Conservation (phyloP, 2,329 filamentous ascomycete species). For the Epichloe brachyelytri region DNA sequence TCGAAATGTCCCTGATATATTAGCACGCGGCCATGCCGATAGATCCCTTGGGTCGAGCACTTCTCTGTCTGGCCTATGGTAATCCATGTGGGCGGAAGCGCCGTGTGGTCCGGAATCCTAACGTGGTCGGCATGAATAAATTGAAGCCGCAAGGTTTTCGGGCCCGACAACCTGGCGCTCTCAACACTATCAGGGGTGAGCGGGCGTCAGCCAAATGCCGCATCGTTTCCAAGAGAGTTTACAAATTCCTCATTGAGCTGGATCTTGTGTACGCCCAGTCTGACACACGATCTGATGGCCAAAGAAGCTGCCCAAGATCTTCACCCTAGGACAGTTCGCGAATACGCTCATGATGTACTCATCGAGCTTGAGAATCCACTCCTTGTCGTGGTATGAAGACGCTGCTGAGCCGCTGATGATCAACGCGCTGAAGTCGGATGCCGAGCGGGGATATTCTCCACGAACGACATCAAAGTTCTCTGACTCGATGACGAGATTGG, state of each 20-base stretch:
- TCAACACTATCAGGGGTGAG: background rate
- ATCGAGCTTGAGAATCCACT: background rate
- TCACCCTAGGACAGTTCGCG: background rate
- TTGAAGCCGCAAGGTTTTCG: background rate
- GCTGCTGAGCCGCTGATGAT: background rate
- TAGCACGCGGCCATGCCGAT: background rate
- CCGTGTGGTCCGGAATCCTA: background rate
- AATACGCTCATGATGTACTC: background rate
- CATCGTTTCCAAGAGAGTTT: background rate
- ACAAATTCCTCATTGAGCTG: background rate
- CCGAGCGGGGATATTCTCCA: background rate
- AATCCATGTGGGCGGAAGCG: background rate
- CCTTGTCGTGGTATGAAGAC: background rate
- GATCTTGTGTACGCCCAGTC: background rate
- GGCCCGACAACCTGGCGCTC: background rate
- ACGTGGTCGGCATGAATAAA: background rate
- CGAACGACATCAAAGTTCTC: background rate
- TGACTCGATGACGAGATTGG: background rate
- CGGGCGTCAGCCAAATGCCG: background rate
- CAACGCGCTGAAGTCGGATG: background rate
- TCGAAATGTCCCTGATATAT: background rate
- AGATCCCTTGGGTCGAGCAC: background rate
- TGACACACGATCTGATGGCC: background rate
- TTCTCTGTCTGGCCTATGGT: background rate
- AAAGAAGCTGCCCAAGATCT: background rate